These are phyloP conservation scores for Bryum argenteum DNA, from an alignment of 225 moss, liverwort and hornwort species.

Conservation along the genomic window DNA sequence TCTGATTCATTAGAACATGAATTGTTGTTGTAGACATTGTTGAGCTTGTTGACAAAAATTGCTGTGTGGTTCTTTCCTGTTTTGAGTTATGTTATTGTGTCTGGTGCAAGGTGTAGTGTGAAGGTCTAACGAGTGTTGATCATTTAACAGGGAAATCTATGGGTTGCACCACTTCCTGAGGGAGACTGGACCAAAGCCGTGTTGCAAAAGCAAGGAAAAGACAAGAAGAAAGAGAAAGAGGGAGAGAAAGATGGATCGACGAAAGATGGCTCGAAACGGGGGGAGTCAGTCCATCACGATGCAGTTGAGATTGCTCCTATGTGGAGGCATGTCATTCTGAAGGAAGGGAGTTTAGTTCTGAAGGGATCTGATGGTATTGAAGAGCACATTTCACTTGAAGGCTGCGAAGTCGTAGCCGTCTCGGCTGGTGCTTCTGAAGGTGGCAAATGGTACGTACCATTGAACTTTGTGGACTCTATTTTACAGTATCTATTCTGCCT, in stretches of 20 bases:
- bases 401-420: conserved; percentile 73
- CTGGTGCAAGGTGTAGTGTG: conserved; percentile 9
- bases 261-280: conserved; percentile 55
- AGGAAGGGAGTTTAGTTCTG: conserved; percentile 63
- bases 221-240: conserved; percentile 68
- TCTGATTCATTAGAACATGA: neutral
- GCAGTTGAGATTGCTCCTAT: conserved; percentile 66
- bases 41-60: neutral
- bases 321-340: conserved; percentile 73
- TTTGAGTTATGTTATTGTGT: conserved; percentile 1
- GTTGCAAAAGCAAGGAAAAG: conserved; percentile 60
- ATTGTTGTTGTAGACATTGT: neutral
- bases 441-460: conserved; percentile 77
- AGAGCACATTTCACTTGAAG: conserved; percentile 74
- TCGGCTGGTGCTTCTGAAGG: conserved; percentile 58
- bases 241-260: conserved; percentile 50
- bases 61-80: neutral
- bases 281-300: conserved; percentile 54
- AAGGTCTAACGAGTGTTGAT: neutral
- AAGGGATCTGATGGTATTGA: conserved; percentile 61
- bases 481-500: neutral
- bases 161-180: conserved; percentile 74
- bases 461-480: conserved; percentile 3
- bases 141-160: conserved; percentile 70
- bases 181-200: conserved; percentile 81